phyloP scores from a whole-genome alignment of 768 basidiomycete genomes.

The Erythrobasidium yunnanense region DNA sequence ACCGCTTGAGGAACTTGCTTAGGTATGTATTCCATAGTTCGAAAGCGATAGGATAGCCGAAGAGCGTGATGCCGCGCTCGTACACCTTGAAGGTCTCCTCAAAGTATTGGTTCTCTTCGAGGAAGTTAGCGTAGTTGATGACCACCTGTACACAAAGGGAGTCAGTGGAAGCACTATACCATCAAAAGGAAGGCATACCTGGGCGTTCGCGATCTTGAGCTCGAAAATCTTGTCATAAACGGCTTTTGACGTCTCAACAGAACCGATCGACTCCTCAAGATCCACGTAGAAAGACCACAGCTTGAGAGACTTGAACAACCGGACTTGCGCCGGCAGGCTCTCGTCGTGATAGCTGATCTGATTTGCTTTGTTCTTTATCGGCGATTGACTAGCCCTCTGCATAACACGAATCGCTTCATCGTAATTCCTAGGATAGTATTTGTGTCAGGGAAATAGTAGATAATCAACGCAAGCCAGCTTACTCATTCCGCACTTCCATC shows the following conservation, averaged over 20 bases:
- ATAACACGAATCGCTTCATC: constrained; percentile 90
- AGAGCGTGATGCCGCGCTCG: constrained; percentile 90
- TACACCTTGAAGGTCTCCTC: constrained; percentile 99
- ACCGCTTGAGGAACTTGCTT: constrained; percentile 91
- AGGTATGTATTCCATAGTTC: constrained; percentile 99
- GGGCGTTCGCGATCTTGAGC: constrained; percentile 92
- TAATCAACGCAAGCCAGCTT: constrained; percentile 47
- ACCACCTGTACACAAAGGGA: constrained; percentile 49
- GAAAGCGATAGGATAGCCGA: constrained; percentile 95
- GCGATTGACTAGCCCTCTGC: constrained; percentile 66
- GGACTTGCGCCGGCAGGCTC: constrained; percentile 71
- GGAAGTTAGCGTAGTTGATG: constrained; percentile 89
- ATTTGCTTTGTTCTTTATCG: constrained; percentile 55
- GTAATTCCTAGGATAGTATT: constrained; percentile 55
- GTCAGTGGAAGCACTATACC: background rate
- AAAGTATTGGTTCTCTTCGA: constrained; percentile 96
- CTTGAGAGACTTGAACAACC: constrained; percentile 94
- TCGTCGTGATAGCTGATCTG: constrained; percentile 93
- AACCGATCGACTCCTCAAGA: constrained; percentile 90
- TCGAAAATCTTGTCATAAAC: constrained; percentile 96
- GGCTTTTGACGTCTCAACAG: constrained; percentile 76
- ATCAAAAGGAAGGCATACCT: constrained; percentile 42
- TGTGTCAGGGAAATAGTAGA: constrained; percentile 39
- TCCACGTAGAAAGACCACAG: constrained; percentile 99
- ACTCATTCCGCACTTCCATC: constrained; percentile 84